Percentiles rank a stretch among this genome's conserved stretches.
Conservation (phyloP, 805 yeast genomes). For the Candida gorgasii region DNA sequence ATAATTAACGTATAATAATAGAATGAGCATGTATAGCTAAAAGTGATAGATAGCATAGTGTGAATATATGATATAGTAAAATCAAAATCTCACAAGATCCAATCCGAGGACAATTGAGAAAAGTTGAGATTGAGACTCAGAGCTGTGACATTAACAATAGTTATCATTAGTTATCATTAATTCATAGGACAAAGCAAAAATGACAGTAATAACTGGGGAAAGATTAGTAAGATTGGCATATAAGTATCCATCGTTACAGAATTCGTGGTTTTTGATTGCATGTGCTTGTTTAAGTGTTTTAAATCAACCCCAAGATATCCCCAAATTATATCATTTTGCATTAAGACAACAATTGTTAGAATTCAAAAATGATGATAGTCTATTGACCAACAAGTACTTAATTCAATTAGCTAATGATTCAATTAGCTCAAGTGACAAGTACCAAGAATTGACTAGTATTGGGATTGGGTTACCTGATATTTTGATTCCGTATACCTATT, state of each 20-base stretch:
- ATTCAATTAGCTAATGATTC: constrained; percentile 41
- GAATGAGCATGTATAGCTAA: no score
- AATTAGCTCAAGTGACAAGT: constrained; percentile 38
- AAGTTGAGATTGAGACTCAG: background rate
- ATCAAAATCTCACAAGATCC: constrained; percentile 5
- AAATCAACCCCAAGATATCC: constrained; percentile 80
- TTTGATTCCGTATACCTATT: constrained; percentile 39
- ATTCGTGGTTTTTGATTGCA: constrained; percentile 76
- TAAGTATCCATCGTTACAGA: constrained; percentile 53
- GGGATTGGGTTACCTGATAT: constrained; percentile 45
- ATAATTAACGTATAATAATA: no score
- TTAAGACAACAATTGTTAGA: constrained; percentile 45
- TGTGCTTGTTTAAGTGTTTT: constrained; percentile 81
- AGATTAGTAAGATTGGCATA: constrained; percentile 55
- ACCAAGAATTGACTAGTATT: constrained; percentile 38
- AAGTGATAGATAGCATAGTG: background rate
- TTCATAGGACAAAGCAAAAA: no score
- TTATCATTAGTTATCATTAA: background rate
- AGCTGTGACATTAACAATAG: background rate
- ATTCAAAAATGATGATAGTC: constrained; percentile 20
- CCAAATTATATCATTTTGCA: constrained; percentile 72
- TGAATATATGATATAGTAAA: background rate
- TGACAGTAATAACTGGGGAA: constrained; percentile 43
- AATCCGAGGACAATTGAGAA: background rate
- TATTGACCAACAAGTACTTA: constrained; percentile 35